A percentile compares a stretch with the other conserved stretches of the same genome.
Evolutionary conservation across 129 eudicot genomes (phyloP).

Genomic region (Kitagawia praeruptora): DNA sequence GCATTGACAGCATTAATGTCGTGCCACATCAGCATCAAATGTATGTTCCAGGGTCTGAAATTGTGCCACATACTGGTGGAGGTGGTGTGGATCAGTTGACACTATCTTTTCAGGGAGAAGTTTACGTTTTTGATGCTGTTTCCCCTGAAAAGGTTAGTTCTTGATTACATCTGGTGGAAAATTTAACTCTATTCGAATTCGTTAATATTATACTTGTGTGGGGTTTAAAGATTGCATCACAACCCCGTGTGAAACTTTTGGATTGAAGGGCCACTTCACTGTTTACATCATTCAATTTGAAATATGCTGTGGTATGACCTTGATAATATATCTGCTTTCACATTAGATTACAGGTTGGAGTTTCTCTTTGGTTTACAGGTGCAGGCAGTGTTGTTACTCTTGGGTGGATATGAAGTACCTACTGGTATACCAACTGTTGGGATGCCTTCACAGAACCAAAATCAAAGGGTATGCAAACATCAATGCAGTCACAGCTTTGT

Average conservation of each 20-base stretch:
- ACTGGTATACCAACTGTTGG: constrained; percentile 60
- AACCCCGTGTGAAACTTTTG: neutral
- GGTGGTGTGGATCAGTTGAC: constrained; percentile 16
- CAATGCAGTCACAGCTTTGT: constrained; percentile 8
- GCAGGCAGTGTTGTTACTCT: constrained; percentile 82
- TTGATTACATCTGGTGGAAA: neutral
- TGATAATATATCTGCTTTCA: neutral
- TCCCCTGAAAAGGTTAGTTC: constrained; percentile 10
- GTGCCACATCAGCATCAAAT: constrained; percentile 20
- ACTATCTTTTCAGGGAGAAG: constrained; percentile 10
- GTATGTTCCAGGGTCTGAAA: constrained; percentile 10
- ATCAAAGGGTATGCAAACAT: constrained; percentile 48
- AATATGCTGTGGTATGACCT: neutral
- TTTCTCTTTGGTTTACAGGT: constrained; percentile 38
- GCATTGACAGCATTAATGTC: constrained; percentile 21
- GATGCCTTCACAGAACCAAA: constrained; percentile 60
- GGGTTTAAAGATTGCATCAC: neutral
- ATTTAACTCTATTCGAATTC: neutral
- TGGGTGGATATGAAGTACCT: constrained; percentile 95
- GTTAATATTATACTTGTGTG: neutral
- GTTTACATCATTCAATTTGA: neutral
- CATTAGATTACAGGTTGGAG: neutral
- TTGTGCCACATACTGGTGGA: constrained; percentile 6
- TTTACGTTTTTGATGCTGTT: constrained; percentile 13
- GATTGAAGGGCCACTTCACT: neutral